Conservation (phyloP, 2,329 filamentous ascomycete species). For the Neoascochyta sp. region DNA sequence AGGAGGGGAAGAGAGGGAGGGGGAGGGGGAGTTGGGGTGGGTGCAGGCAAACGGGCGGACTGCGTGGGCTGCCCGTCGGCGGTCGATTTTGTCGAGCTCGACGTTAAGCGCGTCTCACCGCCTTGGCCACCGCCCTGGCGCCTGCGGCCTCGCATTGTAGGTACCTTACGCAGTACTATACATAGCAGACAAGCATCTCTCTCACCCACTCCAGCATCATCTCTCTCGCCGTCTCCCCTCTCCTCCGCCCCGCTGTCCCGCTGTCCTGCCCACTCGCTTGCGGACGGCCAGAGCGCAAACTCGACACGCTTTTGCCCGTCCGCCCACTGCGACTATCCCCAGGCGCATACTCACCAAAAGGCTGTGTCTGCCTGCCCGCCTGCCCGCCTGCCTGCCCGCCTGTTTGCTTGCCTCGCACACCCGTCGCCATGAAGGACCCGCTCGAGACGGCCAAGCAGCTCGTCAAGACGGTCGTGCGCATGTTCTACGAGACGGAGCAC, state of each 20-base stretch:
- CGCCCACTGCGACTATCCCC: too few relatives aligned
- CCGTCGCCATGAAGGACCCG: slow-evolving; percentile 37
- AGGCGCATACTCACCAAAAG: too few relatives aligned
- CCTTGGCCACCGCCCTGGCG: slow-evolving; percentile 18
- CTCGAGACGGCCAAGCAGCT: slow-evolving; percentile 72
- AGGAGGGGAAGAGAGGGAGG: slow-evolving; percentile 3
- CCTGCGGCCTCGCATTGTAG: too few relatives aligned
- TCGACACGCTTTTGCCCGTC: too few relatives aligned
- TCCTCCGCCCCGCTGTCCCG: slow-evolving; percentile 11
- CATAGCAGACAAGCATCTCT: neutral
- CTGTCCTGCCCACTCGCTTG: slow-evolving; percentile 13
- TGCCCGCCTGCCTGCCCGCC: too few relatives aligned
- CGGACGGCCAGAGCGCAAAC: slow-evolving; percentile 12
- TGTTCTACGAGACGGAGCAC: slow-evolving; percentile 82
- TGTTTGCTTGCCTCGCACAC: slow-evolving; percentile 1
- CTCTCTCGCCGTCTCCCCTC: slow-evolving; percentile 4
- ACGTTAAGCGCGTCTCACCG: slow-evolving; percentile 22
- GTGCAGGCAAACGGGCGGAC: slow-evolving; percentile 10
- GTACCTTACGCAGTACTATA: too few relatives aligned
- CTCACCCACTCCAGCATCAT: slow-evolving; percentile 3
- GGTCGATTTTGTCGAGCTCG: too few relatives aligned
- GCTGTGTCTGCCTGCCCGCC: neutral
- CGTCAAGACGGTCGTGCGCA: slow-evolving; percentile 78
- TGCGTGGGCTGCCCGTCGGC: neutral
- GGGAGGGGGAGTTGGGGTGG: slow-evolving; percentile 2